phyloP scores from a whole-genome alignment of 495 filamentous ascomycete genomes.

The Lasiosphaeris hirsuta region DNA sequence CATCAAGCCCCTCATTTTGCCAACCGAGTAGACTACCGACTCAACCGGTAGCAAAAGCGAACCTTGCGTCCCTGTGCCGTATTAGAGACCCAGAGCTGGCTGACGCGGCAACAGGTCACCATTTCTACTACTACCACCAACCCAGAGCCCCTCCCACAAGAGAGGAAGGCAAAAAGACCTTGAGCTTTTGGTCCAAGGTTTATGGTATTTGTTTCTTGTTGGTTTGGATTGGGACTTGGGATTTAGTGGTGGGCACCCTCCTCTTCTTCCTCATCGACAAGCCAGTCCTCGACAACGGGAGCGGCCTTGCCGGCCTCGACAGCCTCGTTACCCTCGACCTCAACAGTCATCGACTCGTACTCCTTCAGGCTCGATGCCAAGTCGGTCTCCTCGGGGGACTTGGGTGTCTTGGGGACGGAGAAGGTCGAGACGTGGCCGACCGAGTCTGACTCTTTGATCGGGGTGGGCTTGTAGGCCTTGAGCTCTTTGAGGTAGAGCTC shows the following conservation, averaged over 20 bases:
- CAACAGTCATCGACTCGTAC: conserved; percentile 89
- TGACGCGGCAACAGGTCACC: too few relatives aligned
- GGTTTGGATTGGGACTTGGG: background rate
- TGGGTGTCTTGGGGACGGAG: conserved; percentile 68
- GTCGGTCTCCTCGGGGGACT: conserved; percentile 87
- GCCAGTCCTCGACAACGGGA: conserved; percentile 47
- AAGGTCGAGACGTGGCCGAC: conserved; percentile 92
- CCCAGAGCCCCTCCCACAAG: background rate
- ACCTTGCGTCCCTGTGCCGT: too few relatives aligned
- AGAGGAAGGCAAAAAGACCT: background rate
- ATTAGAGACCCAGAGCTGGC: too few relatives aligned
- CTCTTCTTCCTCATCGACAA: conserved; percentile 48
- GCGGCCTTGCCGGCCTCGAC: conserved; percentile 30
- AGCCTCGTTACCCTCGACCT: conserved; percentile 82
- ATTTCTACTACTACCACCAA: too few relatives aligned
- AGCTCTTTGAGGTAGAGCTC: conserved; percentile 96
- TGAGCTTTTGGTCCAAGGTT: background rate
- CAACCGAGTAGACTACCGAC: background rate
- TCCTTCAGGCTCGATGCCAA: conserved; percentile 84
- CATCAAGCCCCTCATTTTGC: background rate
- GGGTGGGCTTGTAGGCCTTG: conserved; percentile 82
- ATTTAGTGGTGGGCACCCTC: conserved; percentile 39
- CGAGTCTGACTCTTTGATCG: conserved; percentile 79
- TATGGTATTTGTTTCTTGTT: background rate
- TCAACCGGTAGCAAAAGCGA: background rate